Evolutionary conservation across 805 yeast genomes (phyloP).

Genomic region (Gaillardinia entomophila): DNA sequence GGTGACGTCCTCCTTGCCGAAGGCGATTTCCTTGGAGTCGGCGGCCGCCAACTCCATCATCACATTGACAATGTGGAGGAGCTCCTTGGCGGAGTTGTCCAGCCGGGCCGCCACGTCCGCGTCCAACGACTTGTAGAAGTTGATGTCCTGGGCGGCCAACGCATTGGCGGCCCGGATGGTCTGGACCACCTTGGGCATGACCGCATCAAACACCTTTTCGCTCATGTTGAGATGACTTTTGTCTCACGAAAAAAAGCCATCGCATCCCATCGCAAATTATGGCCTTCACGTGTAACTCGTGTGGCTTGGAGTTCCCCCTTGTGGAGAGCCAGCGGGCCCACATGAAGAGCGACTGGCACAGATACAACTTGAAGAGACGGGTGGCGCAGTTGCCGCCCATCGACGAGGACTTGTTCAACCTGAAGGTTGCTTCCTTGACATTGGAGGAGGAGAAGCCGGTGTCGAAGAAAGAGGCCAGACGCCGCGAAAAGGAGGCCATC

Average conservation of each 20-base stretch:
- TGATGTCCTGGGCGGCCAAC: slow-evolving; percentile 74
- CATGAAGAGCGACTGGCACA: slow-evolving; percentile 43
- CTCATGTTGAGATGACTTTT: not conserved
- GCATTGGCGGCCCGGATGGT: slow-evolving; percentile 64
- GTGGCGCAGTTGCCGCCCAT: slow-evolving; percentile 30
- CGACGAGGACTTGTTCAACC: slow-evolving; percentile 15
- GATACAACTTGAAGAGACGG: slow-evolving; percentile 39
- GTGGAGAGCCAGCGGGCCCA: slow-evolving; percentile 36
- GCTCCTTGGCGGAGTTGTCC: slow-evolving; percentile 31
- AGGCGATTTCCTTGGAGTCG: slow-evolving; percentile 18
- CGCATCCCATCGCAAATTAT: slow-evolving; percentile 7
- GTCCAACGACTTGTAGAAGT: slow-evolving; percentile 65
- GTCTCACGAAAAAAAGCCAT: not conserved
- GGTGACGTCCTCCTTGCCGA: slow-evolving; percentile 40
- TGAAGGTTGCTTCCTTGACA: slow-evolving; percentile 15
- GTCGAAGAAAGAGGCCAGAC: slow-evolving; percentile 47
- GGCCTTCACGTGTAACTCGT: slow-evolving; percentile 34
- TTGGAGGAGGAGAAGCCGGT: slow-evolving; percentile 18
- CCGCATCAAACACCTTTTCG: slow-evolving; percentile 5
- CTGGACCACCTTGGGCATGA: slow-evolving; percentile 45
- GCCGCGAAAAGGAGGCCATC: slow-evolving; percentile 45
- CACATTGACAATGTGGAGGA: slow-evolving; percentile 43
- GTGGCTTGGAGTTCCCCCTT: slow-evolving; percentile 31
- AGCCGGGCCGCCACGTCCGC: slow-evolving; percentile 33
- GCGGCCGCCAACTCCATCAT: slow-evolving; percentile 30